Evolutionary conservation across 768 basidiomycete species (phyloP), one percentile per base, ranked within the genome.

Genomic region (Auricularia auricula-judae): DNA sequence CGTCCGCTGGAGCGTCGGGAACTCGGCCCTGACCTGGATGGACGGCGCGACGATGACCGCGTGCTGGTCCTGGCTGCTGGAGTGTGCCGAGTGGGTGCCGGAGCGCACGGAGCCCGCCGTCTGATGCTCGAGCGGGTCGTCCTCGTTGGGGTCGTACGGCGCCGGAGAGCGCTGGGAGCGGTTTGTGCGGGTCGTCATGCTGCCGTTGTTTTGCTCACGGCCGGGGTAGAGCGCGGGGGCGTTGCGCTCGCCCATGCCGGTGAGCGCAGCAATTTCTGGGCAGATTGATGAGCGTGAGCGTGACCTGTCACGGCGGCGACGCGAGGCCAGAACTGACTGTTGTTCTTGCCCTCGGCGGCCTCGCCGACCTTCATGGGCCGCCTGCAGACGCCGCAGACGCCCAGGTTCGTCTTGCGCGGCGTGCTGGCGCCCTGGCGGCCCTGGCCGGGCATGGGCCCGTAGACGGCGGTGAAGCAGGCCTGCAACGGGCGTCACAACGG

Each of bases 391-490:
- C 97, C 97, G 69, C 97, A 99, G 18, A 99, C 91, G 21, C 97
- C 97, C 29, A 97, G 78, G 72, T 91, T 88, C 58, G 89, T 79
- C 76, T 89, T 86, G 74, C 84, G 79, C 34, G 88, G 80, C 5
- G 84, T 73, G 23, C 63, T 64, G 72, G 73, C 36, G 62, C 85
- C 73, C 61, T 81, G 76, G 69, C 77, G 83, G 39, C 77, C 79
- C 69, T 82, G 81, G 65, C 74, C 81, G 14, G 87, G 86, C 11
- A 89, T 87, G 4, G 91, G 91, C 14, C 95, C 96, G 74, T 99
- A 99, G 3, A 98, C 96, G 4, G 93, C 93, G 16, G 87, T 91
- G 74, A 98, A 98, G 75, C 97, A 99, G 16, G 93, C 96, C 90
- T 96, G 63, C 18, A 51, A n/a, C 53, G 36, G 1, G 23, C 65